Base-by-base conservation (phyloP, 805 yeast species). In the Metschnikowia henanensis region DNA sequence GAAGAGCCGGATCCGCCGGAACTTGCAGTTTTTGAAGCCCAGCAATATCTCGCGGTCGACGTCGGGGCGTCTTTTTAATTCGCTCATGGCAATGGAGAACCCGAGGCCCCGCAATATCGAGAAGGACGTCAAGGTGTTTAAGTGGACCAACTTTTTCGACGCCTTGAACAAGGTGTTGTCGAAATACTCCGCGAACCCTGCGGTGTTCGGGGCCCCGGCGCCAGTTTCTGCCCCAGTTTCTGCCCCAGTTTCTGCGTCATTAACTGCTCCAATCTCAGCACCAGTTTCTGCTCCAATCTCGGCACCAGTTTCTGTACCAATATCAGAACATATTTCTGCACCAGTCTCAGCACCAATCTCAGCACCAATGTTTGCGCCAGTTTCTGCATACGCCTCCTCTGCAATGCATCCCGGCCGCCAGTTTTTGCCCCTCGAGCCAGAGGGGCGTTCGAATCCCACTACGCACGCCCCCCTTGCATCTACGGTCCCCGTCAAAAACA, bases 81-180 rank as follows among this genome's bases (percentile, higher is more conserved):
- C 48, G 38, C 73, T 83, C 29, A 83, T 83, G 88, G 62, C 71
- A 25, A 83, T 76, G 68, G 76, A 76, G 22, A 71, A 71, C 43
- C 89, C 89, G 2, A 70, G 79, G 50, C 89, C 89, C 5, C 65
- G 89, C 32, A 81, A 81, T 50, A 83, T 83, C 35, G 88, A 81
- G 53, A 83, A 83, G 58, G 86, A 82, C 56, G 75, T 83, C 47
- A 83, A 83, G 56, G 87, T 83, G 4, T 79, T 83, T 53, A 66
- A 68, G 20, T 83, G 89, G 89, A 55, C 58, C 18, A 68, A 72
- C 35, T 61, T 83, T 21, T 74, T 67, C 30, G 68, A 63, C 23
- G 88, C 88, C 0, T 55, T 83, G 39, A 60, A 64, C 20, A 81
- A 79, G 55, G 83, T 83, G 12, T 68, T 80, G 26, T 66, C 80